Percentiles rank a stretch among this genome's conserved stretches.
phyloP scores from a whole-genome alignment of 495 filamentous ascomycete species.

The Penicillium samsonianum region DNA sequence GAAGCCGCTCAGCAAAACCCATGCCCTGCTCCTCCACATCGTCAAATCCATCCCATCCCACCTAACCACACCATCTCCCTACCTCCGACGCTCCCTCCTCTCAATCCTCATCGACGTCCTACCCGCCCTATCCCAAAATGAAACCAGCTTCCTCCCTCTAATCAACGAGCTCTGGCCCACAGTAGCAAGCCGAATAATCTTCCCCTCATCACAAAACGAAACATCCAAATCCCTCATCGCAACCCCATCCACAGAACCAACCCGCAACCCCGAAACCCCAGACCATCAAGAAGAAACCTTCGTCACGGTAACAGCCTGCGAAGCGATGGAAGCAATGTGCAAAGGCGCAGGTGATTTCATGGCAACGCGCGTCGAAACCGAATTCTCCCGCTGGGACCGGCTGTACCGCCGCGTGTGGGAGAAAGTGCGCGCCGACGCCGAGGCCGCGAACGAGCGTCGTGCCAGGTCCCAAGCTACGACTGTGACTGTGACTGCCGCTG shows the following conservation, averaged over 20 bases:
- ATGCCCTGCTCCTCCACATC: slow-evolving; percentile 67
- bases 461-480: slow-evolving; percentile 1
- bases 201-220: slow-evolving; percentile 39
- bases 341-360: slow-evolving; percentile 78
- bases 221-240: slow-evolving; percentile 35
- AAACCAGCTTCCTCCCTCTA: slow-evolving; percentile 81
- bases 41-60: slow-evolving; percentile 75
- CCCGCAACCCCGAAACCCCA: slow-evolving; percentile 24
- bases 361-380: slow-evolving; percentile 62
- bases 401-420: slow-evolving; percentile 45
- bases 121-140: slow-evolving; percentile 67
- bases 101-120: slow-evolving; percentile 68
- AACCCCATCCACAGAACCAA: slow-evolving; percentile 12
- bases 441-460: slow-evolving; percentile 35
- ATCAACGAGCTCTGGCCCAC: slow-evolving; percentile 89
- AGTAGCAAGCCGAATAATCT: slow-evolving; percentile 61
- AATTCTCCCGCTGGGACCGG: slow-evolving; percentile 62
- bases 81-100: slow-evolving; percentile 75
- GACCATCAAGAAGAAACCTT: slow-evolving; percentile 66
- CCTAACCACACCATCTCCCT: slow-evolving; percentile 77
- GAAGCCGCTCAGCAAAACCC: slow-evolving; percentile 53
- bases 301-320: slow-evolving; percentile 68
- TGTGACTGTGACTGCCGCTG: background rate
- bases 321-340: slow-evolving; percentile 61
- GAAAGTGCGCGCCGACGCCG: slow-evolving; percentile 41